A percentile compares a stretch with the other conserved stretches of the same genome.
Conservation (phyloP, 148 eudicot species). For the Rhododendron kiyosumense region DNA sequence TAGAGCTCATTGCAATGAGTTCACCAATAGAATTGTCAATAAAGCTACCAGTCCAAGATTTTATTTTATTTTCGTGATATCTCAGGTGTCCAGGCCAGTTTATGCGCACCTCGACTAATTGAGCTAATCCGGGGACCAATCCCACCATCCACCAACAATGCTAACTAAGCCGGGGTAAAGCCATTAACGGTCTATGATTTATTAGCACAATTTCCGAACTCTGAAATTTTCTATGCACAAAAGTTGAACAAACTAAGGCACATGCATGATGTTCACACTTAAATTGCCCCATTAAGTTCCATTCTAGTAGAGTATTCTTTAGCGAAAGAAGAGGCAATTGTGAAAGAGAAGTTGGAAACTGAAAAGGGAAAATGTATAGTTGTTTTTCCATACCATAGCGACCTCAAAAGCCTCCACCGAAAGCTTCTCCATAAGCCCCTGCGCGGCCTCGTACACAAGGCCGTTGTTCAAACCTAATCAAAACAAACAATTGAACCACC, state of each 20-base stretch:
- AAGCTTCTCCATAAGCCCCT: slow-evolving; percentile 69
- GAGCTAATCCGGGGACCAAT: background rate
- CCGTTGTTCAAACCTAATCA: slow-evolving; percentile 51
- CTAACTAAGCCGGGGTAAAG: too few species aligned
- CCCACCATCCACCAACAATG: too few species aligned
- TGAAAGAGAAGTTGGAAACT: background rate
- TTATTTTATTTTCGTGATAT: too few species aligned
- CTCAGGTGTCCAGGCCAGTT: background rate
- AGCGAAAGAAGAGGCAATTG: background rate
- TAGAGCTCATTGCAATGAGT: background rate
- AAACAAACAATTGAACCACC: background rate
- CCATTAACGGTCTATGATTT: too few species aligned
- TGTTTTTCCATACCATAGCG: slow-evolving; percentile 47
- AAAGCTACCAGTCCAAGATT: background rate
- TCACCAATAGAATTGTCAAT: background rate
- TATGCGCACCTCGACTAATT: background rate
- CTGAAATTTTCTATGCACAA: background rate
- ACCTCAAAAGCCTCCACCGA: slow-evolving; percentile 67
- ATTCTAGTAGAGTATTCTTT: background rate
- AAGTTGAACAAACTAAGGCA: background rate
- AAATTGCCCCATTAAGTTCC: background rate
- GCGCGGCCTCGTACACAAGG: slow-evolving; percentile 48
- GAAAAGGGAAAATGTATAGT: background rate
- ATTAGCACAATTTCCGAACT: background rate
- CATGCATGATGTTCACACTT: background rate